Conservation (phyloP, 176 grass and related monocot genomes). For the Lolium rigidum region DNA sequence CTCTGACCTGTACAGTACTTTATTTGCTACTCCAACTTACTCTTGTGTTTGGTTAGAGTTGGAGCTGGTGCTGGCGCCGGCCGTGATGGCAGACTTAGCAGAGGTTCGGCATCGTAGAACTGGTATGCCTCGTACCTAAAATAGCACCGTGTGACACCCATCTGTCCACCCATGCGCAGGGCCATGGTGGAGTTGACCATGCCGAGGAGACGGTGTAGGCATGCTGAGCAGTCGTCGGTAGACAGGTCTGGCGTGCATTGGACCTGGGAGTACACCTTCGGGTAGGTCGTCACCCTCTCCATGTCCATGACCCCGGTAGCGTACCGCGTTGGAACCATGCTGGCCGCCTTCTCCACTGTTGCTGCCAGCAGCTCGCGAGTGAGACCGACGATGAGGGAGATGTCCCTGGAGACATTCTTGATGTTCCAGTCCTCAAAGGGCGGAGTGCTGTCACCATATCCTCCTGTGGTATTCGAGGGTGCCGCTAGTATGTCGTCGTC, state of each 20-base stretch:
- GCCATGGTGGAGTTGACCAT: slow-evolving; percentile 34
- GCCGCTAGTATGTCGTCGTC: neutral
- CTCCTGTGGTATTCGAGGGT: neutral
- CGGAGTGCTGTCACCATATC: neutral
- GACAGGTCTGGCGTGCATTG: slow-evolving; percentile 47
- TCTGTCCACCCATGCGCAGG: slow-evolving; percentile 8
- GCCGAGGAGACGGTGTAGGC: neutral
- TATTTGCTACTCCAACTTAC: neutral
- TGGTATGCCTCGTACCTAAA: slow-evolving; percentile 13
- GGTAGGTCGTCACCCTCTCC: neutral
- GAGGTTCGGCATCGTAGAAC: slow-evolving; percentile 18
- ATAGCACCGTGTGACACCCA: slow-evolving; percentile 9
- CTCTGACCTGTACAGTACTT: neutral
- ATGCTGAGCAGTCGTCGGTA: slow-evolving; percentile 16
- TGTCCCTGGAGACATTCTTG: neutral
- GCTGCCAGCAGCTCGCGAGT: neutral
- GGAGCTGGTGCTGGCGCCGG: neutral
- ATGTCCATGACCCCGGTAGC: slow-evolving; percentile 16
- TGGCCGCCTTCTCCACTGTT: neutral
- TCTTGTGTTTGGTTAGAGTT: neutral
- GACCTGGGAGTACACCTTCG: neutral
- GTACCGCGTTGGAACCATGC: neutral
- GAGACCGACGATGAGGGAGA: slow-evolving; percentile 3
- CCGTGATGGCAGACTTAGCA: neutral
- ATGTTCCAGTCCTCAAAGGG: slow-evolving; percentile 22